Evolutionary conservation across 129 eudicot species (phyloP).

Genomic region (Flaveria sonorensis): DNA sequence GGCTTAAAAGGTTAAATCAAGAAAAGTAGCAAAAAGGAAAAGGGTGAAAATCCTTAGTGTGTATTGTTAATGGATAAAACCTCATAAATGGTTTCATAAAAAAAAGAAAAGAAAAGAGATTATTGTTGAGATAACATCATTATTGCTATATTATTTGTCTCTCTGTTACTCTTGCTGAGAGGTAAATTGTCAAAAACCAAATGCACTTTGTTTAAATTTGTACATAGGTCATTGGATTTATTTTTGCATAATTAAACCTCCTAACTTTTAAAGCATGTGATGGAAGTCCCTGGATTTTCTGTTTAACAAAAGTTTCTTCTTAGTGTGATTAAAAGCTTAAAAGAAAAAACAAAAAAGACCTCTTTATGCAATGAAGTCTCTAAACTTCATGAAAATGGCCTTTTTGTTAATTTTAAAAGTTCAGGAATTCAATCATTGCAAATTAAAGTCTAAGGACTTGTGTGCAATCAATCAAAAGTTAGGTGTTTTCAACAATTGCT

Average conservation of each 20-base stretch:
- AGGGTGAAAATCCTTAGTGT: neutral
- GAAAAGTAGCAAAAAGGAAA: neutral
- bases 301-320: neutral
- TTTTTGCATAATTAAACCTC: too few relatives aligned
- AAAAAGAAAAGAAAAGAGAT: too few relatives aligned
- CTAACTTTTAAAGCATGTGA: neutral
- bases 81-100: neutral
- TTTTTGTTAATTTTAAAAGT: neutral
- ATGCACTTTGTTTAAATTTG: too few relatives aligned
- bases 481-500: neutral
- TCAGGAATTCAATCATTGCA: neutral
- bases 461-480: neutral
- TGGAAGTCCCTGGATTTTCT: neutral
- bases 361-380: too few relatives aligned
- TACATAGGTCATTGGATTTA: too few relatives aligned
- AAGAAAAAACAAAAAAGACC: too few relatives aligned
- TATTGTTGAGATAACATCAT: neutral
- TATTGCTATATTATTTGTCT: neutral
- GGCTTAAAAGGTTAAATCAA: neutral
- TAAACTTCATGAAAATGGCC: neutral
- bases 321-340: neutral
- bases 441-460: neutral
- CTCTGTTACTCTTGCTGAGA: too few relatives aligned
- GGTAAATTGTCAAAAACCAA: too few relatives aligned
- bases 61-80: neutral